Evolutionary conservation across 225 moss, liverwort and hornwort species (phyloP).

Genomic region (Anthoceros angustus): DNA sequence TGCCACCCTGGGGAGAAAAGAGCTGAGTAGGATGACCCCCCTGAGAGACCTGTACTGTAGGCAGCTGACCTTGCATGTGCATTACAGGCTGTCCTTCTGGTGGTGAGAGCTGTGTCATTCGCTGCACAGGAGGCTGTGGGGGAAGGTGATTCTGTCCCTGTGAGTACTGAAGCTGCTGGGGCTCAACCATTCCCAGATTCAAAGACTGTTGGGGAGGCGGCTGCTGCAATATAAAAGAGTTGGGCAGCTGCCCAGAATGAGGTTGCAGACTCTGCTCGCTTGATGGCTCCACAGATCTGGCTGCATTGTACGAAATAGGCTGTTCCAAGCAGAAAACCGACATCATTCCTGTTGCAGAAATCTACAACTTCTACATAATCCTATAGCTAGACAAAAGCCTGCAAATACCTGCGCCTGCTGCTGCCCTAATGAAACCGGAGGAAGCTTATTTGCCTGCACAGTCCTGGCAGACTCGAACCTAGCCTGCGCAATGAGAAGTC

Average conservation of each 20-base stretch:
- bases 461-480: constrained; percentile 17
- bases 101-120: constrained; percentile 19
- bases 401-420: not conserved
- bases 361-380: too few species aligned
- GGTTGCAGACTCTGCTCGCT: not conserved
- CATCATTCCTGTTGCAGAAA: not conserved
- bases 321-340: not conserved
- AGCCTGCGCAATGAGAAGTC: not conserved
- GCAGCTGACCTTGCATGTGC: constrained; percentile 11
- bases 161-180: constrained; percentile 33
- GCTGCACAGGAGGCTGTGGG: constrained; percentile 20
- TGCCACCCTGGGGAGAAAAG: not conserved
- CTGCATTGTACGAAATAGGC: not conserved
- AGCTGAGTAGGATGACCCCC: not conserved
- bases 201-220: not conserved
- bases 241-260: not conserved
- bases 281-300: not conserved
- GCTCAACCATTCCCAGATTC: constrained; percentile 6
- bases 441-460: constrained; percentile 21
- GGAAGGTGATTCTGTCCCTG: constrained; percentile 28
- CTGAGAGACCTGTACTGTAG: constrained; percentile 9
- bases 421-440: constrained; percentile 17
- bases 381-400: too few species aligned
- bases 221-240: not conserved
- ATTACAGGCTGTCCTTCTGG: constrained; percentile 8